A percentile compares a stretch with the other conserved stretches of the same genome.
Evolutionary conservation across 139 green algal species (phyloP).

Genomic region (Yamagishiella unicocca): DNA sequence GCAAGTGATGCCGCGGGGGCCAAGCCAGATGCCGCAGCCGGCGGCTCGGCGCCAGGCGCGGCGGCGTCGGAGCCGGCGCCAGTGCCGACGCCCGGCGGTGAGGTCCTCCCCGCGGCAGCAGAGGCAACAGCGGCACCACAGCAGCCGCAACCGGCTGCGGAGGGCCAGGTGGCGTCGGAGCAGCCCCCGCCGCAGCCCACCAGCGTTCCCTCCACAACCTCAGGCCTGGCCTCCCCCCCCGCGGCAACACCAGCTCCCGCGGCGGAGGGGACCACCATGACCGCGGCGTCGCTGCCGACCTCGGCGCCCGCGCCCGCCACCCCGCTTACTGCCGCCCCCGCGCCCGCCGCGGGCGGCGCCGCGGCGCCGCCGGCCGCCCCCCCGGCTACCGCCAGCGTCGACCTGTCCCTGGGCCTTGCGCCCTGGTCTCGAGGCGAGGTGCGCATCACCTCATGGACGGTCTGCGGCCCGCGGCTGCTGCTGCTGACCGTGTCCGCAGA

Average conservation of each 20-base stretch:
- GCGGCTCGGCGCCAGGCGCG: background rate
- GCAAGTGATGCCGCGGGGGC: too few species aligned
- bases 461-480: slow-evolving; percentile 23
- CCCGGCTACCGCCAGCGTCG: background rate
- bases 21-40: background rate
- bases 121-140: background rate
- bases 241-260: background rate
- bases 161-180: background rate
- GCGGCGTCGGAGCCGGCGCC: background rate
- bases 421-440: slow-evolving; percentile 17
- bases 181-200: background rate
- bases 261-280: background rate
- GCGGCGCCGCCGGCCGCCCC: background rate
- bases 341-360: background rate
- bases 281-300: background rate
- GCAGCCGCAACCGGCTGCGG: background rate
- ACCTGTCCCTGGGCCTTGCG: slow-evolving; percentile 14
- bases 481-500: slow-evolving; percentile 33
- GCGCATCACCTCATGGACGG: slow-evolving; percentile 14
- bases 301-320: background rate
- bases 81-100: background rate
- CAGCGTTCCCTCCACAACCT: too few species aligned
- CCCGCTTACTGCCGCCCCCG: background rate
- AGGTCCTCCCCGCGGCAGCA: background rate
- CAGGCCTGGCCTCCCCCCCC: too few species aligned